Percentiles rank a stretch among this genome's conserved stretches.
Conservation (phyloP, 2,329 filamentous ascomycete species). For the Ilyonectria destructans region DNA sequence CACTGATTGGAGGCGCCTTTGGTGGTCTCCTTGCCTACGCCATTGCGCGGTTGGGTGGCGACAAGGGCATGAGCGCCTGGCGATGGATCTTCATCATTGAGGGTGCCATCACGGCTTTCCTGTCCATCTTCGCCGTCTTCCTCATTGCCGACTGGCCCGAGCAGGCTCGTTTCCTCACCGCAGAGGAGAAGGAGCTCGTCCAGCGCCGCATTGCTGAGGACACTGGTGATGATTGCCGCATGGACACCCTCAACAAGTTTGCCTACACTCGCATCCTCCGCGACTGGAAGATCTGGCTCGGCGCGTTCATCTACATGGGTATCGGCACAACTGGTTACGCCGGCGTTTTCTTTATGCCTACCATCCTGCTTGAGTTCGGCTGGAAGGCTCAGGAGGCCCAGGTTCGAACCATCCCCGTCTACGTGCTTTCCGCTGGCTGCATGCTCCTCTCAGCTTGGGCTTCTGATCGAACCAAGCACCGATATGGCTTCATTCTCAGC, state of each 20-base stretch:
- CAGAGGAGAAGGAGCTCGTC: conserved; percentile 62
- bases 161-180: conserved; percentile 60
- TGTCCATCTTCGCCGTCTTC: conserved; percentile 44
- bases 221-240: conserved; percentile 60
- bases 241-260: conserved; percentile 68
- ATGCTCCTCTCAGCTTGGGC: conserved; percentile 57
- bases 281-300: conserved; percentile 65
- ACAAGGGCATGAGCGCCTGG: conserved; percentile 62
- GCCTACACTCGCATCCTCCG: conserved; percentile 62
- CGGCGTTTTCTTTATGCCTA: conserved; percentile 58
- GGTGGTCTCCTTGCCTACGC: conserved; percentile 65
- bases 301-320: conserved; percentile 55
- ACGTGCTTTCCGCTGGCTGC: conserved; percentile 52
- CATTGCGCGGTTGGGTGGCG: conserved; percentile 63
- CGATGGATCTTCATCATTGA: conserved; percentile 61
- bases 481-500: conserved; percentile 69
- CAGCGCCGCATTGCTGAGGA: conserved; percentile 60
- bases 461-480: conserved; percentile 67
- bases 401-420: conserved; percentile 57
- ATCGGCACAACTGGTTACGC: conserved; percentile 64
- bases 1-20: conserved; percentile 60
- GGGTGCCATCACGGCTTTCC: conserved; percentile 43
- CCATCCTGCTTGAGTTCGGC: conserved; percentile 57
- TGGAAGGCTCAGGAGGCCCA: conserved; percentile 55
- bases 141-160: conserved; percentile 49